Evolutionary conservation across 75 land plant species (phyloP).

Genomic region (Sequoia sempervirens): DNA sequence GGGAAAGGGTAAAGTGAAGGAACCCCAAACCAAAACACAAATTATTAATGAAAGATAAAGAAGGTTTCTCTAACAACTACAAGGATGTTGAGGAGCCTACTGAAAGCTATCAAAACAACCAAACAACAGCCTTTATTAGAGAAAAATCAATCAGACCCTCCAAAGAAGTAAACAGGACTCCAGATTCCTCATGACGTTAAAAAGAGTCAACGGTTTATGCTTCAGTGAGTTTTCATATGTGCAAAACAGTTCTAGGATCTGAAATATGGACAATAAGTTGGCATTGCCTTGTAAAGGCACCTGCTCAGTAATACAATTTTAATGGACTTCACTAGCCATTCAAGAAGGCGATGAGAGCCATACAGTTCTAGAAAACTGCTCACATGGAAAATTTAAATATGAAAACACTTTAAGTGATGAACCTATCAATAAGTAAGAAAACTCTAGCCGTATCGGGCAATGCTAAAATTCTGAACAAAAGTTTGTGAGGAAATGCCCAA

Average conservation of each 20-base stretch:
- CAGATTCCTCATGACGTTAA: background rate
- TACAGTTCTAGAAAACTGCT: background rate
- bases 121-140: background rate
- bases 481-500: background rate
- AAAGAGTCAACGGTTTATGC: background rate
- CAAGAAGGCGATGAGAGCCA: background rate
- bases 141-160: background rate
- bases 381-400: background rate
- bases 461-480: background rate
- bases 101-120: too few relatives aligned
- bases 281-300: background rate
- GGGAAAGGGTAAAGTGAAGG: too few relatives aligned
- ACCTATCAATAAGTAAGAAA: background rate
- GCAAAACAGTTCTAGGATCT: background rate
- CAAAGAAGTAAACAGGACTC: background rate
- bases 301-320: background rate
- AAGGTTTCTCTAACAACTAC: background rate
- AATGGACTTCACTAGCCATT: background rate
- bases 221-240: background rate
- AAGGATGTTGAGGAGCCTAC: background rate
- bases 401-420: background rate
- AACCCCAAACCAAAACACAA: background rate
- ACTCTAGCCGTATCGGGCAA: background rate
- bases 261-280: background rate
- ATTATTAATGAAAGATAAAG: background rate